These are phyloP conservation scores for Kalmusia sp. DNA, from an alignment of 2,329 filamentous ascomycete species.

Conservation along the genomic window DNA sequence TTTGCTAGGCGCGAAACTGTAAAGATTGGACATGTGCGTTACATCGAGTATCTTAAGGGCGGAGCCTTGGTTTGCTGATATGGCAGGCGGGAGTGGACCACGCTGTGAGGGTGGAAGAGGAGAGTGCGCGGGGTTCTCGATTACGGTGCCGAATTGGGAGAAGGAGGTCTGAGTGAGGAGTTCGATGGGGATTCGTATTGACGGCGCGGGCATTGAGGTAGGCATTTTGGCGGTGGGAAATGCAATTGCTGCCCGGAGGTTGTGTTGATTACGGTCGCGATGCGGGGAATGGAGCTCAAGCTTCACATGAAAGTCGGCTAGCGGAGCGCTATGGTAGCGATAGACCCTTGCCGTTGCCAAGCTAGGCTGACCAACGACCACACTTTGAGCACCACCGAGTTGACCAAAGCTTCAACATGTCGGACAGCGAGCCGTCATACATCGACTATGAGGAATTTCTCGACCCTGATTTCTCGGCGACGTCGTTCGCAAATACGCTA, in stretches of 20 bases:
- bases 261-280: neutral
- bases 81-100: constrained; percentile 55
- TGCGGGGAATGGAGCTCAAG: constrained; percentile 17
- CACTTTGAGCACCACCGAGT: neutral
- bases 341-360: constrained; percentile 12
- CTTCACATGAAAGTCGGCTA: constrained; percentile 22
- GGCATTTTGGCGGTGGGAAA: constrained; percentile 38
- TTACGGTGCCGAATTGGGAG: constrained; percentile 80
- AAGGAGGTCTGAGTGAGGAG: constrained; percentile 76
- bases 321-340: constrained; percentile 16
- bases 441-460: constrained; percentile 96
- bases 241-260: constrained; percentile 7
- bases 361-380: constrained; percentile 4
- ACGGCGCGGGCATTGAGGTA: constrained; percentile 47
- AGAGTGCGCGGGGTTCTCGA: constrained; percentile 72
- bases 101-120: constrained; percentile 57
- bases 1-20: constrained; percentile 69
- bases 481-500: constrained; percentile 85
- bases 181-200: constrained; percentile 61
- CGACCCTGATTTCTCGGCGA: constrained; percentile 79
- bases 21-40: constrained; percentile 75
- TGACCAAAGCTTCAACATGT: constrained; percentile 29
- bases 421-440: constrained; percentile 73
- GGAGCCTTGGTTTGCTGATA: constrained; percentile 81
- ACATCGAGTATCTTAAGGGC: constrained; percentile 87